These are phyloP conservation scores for Nyctanthes arbortristis DNA, from an alignment of 257 asterid genomes.

Conservation along the genomic window DNA sequence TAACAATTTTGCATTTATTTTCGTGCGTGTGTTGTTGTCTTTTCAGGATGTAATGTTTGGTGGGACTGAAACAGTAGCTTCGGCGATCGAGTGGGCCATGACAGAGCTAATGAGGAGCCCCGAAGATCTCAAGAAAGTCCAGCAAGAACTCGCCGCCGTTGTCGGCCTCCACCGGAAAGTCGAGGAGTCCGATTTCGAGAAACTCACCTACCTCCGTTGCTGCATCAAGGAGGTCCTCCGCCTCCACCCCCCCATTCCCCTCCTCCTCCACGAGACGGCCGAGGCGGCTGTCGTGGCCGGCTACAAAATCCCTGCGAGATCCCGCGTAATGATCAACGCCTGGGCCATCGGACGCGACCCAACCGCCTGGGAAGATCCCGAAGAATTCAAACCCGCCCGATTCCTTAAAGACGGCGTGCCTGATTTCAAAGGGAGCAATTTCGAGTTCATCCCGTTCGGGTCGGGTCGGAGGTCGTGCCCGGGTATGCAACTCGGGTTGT, in stretches of 20 bases:
- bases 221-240: constrained; percentile 78
- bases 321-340: constrained; percentile 77
- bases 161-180: constrained; percentile 73
- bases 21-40: not conserved
- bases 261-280: constrained; percentile 89
- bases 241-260: constrained; percentile 92
- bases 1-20: too few species aligned
- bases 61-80: constrained; percentile 91
- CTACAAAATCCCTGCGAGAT: constrained; percentile 58
- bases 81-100: constrained; percentile 94
- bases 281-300: constrained; percentile 59
- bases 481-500: constrained; percentile 92
- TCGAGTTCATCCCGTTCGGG: constrained; percentile 87
- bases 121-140: constrained; percentile 61
- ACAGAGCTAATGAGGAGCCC: constrained; percentile 81
- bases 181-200: constrained; percentile 69
- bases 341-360: constrained; percentile 84
- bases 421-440: constrained; percentile 66
- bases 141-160: constrained; percentile 61
- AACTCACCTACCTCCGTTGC: constrained; percentile 58
- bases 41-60: constrained; percentile 90
- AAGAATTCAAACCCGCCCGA: constrained; percentile 52
- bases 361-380: constrained; percentile 73
- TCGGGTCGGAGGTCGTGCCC: constrained; percentile 96
- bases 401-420: constrained; percentile 53